Evolutionary conservation across 2,329 filamentous ascomycete species (phyloP).

Genomic region (Aureobasidium lini): DNA sequence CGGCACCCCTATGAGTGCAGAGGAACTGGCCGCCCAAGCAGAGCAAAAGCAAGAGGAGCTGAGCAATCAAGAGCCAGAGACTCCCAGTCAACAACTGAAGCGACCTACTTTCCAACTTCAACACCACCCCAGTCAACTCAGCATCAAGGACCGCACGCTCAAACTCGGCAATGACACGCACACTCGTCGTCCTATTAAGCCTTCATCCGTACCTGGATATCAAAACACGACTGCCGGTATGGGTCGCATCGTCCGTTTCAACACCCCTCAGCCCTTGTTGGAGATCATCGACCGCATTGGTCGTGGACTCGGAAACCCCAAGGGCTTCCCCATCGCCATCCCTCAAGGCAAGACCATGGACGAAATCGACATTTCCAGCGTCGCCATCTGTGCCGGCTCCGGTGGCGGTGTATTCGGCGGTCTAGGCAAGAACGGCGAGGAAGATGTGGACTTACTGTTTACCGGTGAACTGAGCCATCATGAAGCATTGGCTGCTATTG

Average conservation of each 20-base stretch:
- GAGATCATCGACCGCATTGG: slow-evolving; percentile 56
- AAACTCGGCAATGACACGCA: slow-evolving; percentile 39
- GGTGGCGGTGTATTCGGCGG: slow-evolving; percentile 69
- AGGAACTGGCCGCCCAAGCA: slow-evolving; percentile 16
- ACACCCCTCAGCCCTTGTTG: slow-evolving; percentile 44
- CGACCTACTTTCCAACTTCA: slow-evolving; percentile 38
- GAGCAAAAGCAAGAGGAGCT: slow-evolving; percentile 2
- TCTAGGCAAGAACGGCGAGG: slow-evolving; percentile 35
- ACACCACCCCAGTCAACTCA: slow-evolving; percentile 42
- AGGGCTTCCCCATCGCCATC: slow-evolving; percentile 56
- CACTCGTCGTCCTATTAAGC: slow-evolving; percentile 47
- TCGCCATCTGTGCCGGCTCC: slow-evolving; percentile 85
- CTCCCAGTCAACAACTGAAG: slow-evolving; percentile 29
- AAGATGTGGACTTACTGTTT: slow-evolving; percentile 70
- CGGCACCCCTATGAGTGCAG: slow-evolving; percentile 37
- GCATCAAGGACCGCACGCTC: slow-evolving; percentile 26
- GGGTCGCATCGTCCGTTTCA: slow-evolving; percentile 53
- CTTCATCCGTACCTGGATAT: slow-evolving; percentile 35
- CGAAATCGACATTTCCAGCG: slow-evolving; percentile 54
- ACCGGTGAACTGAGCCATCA: slow-evolving; percentile 94
- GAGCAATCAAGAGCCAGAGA: neutral
- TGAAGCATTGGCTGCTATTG: slow-evolving; percentile 77
- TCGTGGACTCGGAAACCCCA: slow-evolving; percentile 57
- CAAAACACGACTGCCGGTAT: slow-evolving; percentile 47
- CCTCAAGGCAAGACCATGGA: slow-evolving; percentile 51